phyloP scores from a whole-genome alignment of 2,329 filamentous ascomycete species.

The Aspergillus floridensis region DNA sequence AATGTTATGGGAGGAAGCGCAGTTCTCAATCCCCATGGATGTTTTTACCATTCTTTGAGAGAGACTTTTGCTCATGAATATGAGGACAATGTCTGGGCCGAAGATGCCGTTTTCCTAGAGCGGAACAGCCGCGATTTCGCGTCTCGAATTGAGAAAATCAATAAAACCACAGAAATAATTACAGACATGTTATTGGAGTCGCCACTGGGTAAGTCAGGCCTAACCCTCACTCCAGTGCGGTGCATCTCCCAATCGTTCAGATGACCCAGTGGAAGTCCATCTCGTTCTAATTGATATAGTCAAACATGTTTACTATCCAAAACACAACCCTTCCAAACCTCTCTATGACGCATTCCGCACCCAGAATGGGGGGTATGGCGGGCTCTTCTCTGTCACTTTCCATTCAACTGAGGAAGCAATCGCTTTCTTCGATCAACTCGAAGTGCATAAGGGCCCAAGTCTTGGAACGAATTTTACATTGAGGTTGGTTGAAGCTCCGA shows the following conservation, averaged over 20 bases:
- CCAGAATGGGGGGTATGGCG: conserved; percentile 79
- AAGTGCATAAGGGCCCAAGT: conserved; percentile 90
- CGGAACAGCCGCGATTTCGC: conserved; percentile 93
- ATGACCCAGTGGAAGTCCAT: not conserved
- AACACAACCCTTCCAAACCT: conserved; percentile 64
- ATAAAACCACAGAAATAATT: conserved; percentile 79
- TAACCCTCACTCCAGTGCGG: not conserved
- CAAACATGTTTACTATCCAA: conserved; percentile 83
- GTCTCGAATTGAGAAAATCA: conserved; percentile 77
- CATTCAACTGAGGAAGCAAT: conserved; percentile 67
- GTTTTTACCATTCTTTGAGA: conserved; percentile 70
- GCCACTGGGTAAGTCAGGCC: conserved; percentile 46
- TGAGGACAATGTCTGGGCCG: conserved; percentile 90
- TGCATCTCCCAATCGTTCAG: not conserved
- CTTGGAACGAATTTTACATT: conserved; percentile 96
- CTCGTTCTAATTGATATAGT: conserved; percentile 50
- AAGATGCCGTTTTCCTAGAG: conserved; percentile 93
- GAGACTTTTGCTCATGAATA: conserved; percentile 62
- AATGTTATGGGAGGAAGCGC: conserved; percentile 93
- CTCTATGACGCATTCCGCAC: conserved; percentile 79
- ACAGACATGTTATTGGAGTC: conserved; percentile 66
- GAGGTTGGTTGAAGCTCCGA: conserved; percentile 41
- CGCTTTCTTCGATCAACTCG: conserved; percentile 78
- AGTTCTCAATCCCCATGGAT: conserved; percentile 64
- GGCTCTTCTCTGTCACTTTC: conserved; percentile 82